These are phyloP conservation scores for Castanopsis chinensis DNA, from an alignment of 306 rosid genomes.

Conservation along the genomic window DNA sequence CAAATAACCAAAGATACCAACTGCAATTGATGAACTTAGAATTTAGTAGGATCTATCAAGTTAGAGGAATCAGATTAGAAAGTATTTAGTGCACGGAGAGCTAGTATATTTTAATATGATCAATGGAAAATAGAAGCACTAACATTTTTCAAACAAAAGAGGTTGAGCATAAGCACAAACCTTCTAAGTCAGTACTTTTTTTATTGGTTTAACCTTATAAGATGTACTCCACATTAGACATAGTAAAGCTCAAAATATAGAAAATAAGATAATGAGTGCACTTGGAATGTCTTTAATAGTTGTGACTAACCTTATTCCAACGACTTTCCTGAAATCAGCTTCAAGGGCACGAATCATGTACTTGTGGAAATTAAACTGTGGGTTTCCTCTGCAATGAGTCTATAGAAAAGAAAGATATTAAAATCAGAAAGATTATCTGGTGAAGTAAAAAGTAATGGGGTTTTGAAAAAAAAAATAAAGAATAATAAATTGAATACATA, in stretches of 20 bases:
- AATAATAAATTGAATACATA: not conserved
- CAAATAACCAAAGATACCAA: slow-evolving; percentile 38
- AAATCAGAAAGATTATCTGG: not conserved
- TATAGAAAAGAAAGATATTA: not conserved
- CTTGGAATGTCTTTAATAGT: not conserved
- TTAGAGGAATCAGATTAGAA: not conserved
- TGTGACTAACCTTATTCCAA: slow-evolving; percentile 31
- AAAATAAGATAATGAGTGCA: not conserved
- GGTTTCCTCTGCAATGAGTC: slow-evolving; percentile 36
- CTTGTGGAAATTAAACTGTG: slow-evolving; percentile 33
- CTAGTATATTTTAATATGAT: not conserved
- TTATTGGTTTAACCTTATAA: not conserved
- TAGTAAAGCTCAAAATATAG: not conserved
- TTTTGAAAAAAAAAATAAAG: not conserved
- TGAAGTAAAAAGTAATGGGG: not conserved
- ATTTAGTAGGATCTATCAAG: not conserved
- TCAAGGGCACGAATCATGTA: slow-evolving; percentile 40
- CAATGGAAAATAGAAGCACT: not conserved
- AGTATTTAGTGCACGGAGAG: not conserved
- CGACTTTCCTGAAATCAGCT: slow-evolving; percentile 36
- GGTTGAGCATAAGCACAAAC: no score
- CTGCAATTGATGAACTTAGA: slow-evolving; percentile 6
- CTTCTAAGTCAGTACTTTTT: no score
- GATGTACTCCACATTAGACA: not conserved
- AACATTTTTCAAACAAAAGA: not conserved